A percentile compares a stretch with the other conserved stretches of the same genome.
Conservation (phyloP, 257 asterid genomes). For the Ligustrum vulgare region DNA sequence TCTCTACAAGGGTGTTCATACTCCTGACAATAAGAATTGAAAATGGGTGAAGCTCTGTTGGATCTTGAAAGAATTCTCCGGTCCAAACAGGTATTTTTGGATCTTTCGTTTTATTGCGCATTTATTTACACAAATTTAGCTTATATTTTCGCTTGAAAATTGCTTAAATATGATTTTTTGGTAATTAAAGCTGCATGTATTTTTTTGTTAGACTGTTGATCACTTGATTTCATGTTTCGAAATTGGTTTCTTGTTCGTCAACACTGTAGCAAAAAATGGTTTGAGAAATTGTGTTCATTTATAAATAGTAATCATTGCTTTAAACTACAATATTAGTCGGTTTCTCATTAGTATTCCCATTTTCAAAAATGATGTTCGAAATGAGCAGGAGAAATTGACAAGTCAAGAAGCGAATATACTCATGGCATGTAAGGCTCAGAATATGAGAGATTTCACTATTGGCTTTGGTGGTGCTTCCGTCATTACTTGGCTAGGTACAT, state of each 20-base stretch:
- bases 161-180: background rate
- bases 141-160: background rate
- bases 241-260: too few species aligned
- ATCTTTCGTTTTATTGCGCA: background rate
- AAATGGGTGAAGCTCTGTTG: conserved; percentile 39
- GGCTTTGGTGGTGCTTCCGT: conserved; percentile 42
- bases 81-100: conserved; percentile 34
- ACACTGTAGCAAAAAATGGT: too few species aligned
- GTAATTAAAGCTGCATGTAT: background rate
- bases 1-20: too few species aligned
- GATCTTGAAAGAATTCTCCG: conserved; percentile 44
- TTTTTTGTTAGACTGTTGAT: background rate
- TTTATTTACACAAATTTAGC: background rate
- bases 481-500: conserved; percentile 63
- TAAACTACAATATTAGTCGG: background rate
- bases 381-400: conserved; percentile 51
- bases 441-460: conserved; percentile 35
- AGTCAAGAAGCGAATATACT: conserved; percentile 49
- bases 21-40: background rate
- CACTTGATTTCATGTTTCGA: background rate
- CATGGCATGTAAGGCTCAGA: conserved; percentile 37
- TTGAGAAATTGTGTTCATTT: too few species aligned
- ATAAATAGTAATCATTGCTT: too few species aligned
- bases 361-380: background rate
- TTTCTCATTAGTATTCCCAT: background rate